A percentile compares a stretch with the other conserved stretches of the same genome.
These are phyloP conservation scores for Crucihimalaya himalaica DNA, from an alignment of 345 rosid species.

Conservation along the genomic window DNA sequence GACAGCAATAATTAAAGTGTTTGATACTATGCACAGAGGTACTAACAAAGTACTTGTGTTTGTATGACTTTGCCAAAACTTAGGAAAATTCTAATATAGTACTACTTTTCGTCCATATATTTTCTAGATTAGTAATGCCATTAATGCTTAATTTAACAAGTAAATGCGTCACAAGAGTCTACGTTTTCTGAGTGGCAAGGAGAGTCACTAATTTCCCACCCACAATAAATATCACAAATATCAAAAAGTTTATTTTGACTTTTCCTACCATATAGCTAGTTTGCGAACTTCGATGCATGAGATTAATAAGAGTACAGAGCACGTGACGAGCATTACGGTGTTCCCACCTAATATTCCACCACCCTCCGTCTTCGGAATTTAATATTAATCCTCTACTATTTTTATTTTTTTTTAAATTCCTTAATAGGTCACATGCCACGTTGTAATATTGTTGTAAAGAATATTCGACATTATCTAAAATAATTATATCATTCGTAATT, in stretches of 20 bases:
- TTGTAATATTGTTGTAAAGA: background rate
- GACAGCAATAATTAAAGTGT: background rate
- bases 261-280: background rate
- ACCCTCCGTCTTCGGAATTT: constrained; percentile 20
- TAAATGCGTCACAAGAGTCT: constrained; percentile 5
- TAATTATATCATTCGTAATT: background rate
- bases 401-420: too few species aligned
- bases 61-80: constrained; percentile 14
- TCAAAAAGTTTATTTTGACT: constrained; percentile 17
- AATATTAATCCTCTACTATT: background rate
- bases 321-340: constrained; percentile 28
- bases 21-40: constrained; percentile 14
- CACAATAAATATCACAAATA: constrained; percentile 12
- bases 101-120: constrained; percentile 7
- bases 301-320: constrained; percentile 6
- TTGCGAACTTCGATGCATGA: constrained; percentile 8
- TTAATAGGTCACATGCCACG: constrained; percentile 16
- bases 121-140: background rate
- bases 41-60: constrained; percentile 25
- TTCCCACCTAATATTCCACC: constrained; percentile 36
- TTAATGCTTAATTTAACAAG: background rate
- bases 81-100: background rate
- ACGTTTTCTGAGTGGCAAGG: background rate
- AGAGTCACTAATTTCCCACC: constrained; percentile 20
- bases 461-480: constrained; percentile 6